Percentiles rank a stretch among this genome's conserved stretches.
Conservation (phyloP, 2,329 filamentous ascomycete species). For the Neodidymelliopsis sp. region DNA sequence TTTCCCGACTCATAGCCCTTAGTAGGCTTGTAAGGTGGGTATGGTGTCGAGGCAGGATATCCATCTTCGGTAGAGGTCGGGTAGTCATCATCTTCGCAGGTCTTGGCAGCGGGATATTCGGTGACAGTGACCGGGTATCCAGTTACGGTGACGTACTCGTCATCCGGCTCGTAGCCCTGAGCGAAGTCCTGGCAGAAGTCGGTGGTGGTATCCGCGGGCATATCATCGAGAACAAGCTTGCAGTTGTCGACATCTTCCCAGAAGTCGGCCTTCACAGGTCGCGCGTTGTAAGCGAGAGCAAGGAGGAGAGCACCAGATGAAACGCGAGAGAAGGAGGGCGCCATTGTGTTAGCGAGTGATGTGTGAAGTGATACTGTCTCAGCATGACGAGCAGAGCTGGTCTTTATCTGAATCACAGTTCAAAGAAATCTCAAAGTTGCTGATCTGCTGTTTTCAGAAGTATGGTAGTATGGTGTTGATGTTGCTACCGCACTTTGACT, state of each 20-base stretch:
- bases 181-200: constrained; percentile 14
- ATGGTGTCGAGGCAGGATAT: constrained; percentile 5
- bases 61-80: constrained; percentile 5
- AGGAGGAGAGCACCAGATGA: constrained; percentile 17
- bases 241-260: constrained; percentile 20
- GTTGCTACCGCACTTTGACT: background rate
- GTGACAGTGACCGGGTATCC: constrained; percentile 8
- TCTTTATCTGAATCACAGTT: constrained; percentile 8
- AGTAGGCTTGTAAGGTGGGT: background rate
- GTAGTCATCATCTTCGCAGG: constrained; percentile 12
- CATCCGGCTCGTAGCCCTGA: constrained; percentile 5
- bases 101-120: constrained; percentile 15
- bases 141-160: constrained; percentile 8
- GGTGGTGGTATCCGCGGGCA: constrained; percentile 5
- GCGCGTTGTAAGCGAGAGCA: constrained; percentile 17
- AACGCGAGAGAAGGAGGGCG: constrained; percentile 15
- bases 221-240: constrained; percentile 15
- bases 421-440: constrained; percentile 7
- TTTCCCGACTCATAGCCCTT: background rate
- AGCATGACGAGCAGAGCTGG: constrained; percentile 7
- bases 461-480: background rate
- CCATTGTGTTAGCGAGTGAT: constrained; percentile 12
- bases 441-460: constrained; percentile 14
- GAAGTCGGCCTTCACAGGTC: constrained; percentile 14
- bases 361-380: constrained; percentile 13